Base-by-base conservation (phyloP, 176 grass and related monocot genomes). In the Oryza rufipogon region DNA sequence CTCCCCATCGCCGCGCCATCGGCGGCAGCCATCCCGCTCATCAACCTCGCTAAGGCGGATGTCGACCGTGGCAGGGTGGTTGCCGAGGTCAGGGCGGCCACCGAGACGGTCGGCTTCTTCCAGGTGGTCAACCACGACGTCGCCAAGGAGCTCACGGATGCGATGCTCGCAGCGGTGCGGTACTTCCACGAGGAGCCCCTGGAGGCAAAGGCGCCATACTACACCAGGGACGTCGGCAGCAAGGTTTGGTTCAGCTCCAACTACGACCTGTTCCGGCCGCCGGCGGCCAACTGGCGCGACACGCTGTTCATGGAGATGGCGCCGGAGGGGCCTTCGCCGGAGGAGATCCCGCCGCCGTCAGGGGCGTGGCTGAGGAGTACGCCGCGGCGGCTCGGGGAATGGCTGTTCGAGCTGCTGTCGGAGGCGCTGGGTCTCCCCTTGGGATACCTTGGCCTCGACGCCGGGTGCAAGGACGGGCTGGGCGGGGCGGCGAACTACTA, bases 221-320 rank as follows among this genome's bases (percentile, higher is more conserved):
- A 95, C 80, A 92, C 80, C n/a, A 17, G 93, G 6, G 88, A 92
- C 69, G 2, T 1, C 7, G 22, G 9, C 36, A 7, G 0, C 3
- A 78, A 64, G 58, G 20, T 78, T 3, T 2, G 58, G 36, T 64
- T 78, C 75, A 78, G 64, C 36, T 78, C 75, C 75, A 95, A 92
- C 38, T 84, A 86, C 63, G 85, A 90, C 56, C 76, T 95, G 51
- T 90, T 84, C 85, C 7, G 16, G 3, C 15, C 82, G 42, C 63
- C 78, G 8, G 87, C 90, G 11, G 89, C 87, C 10, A 90, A 81
- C 69, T 92, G 90, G 92, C 76, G 92, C 22, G 90, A 95, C 67
- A 86, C 79, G 9, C 3, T 92, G 60, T 87, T 74, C 70, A 28
- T 79, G 44, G 36, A 41, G n/a, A 81, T 92, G 86, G 60, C 68